Base-by-base conservation (phyloP, 2,329 filamentous ascomycete species). In the Exophiala aquamarina region DNA sequence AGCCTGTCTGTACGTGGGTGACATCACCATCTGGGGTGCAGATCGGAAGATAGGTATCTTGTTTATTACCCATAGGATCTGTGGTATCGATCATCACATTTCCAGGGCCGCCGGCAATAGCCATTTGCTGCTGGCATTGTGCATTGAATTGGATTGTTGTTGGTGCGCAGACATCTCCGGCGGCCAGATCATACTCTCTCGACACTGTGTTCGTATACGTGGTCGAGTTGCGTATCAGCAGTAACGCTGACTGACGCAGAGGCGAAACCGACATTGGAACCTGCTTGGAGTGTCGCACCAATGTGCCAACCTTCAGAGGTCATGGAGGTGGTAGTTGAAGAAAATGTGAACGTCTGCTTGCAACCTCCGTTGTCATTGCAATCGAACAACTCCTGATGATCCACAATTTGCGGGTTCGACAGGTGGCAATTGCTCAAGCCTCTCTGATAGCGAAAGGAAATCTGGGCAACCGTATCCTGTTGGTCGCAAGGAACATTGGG, bases 271-370 rank as follows among this genome's bases (percentile, higher is more conserved):
- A 34, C 32, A 14, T 34, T 34, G 32, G 14, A 34, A n/a, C 32
- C 32, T 18, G 32, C 32, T n/a, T 6, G 6, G 17, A 34, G 32
- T 7, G 32, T 7, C 7, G 32, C 32, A 34, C 32, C 32, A 6
- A 34, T 6, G n/a, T 34, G 32, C 32, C 32, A 34, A 8, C 32
- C 32, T n/a, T 34, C 32, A n/a, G 32, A 34, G 13, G 32, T 34
- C 32, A 34, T 34, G 32, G 32, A 6, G 13, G 32, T 34, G 32
- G 32, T 34, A 8, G 32, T 34, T n/a, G 6, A n/a, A 6, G 32
- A 34, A n/a, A 34, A 34, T 6, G 32, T 34, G 32, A 34, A 34
- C 6, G 32, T 34, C 14, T 34, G 32, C 32, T 34, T 34, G 32
- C 32, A 34, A 8, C 32, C 32, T 6, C 14, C 14, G 32, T 14